Conservation (phyloP, 2,329 filamentous ascomycete genomes). For the Ceratocystis lukuohia region DNA sequence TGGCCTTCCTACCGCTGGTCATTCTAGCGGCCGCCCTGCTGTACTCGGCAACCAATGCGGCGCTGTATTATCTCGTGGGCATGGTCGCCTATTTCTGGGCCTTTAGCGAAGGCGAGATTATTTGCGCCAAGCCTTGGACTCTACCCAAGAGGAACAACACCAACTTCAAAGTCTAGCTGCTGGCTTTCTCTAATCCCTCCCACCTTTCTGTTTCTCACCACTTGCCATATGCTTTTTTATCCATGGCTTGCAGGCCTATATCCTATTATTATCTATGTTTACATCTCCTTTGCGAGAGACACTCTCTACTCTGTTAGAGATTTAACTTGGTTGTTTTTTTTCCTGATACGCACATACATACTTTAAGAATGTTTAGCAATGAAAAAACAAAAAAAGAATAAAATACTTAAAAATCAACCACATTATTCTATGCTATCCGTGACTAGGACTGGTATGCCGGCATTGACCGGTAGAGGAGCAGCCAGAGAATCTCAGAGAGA, state of each 20-base stretch:
- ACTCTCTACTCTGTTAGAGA: too few relatives aligned
- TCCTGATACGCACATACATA: too few relatives aligned
- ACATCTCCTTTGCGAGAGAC: too few relatives aligned
- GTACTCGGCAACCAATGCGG: slow-evolving; percentile 87
- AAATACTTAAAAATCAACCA: neutral
- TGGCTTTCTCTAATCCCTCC: slow-evolving; percentile 3
- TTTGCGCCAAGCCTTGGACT: slow-evolving; percentile 58
- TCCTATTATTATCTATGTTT: too few relatives aligned
- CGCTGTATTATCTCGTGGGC: slow-evolving; percentile 79
- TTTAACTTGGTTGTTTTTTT: too few relatives aligned
- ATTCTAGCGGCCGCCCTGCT: slow-evolving; percentile 62
- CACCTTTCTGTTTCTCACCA: neutral
- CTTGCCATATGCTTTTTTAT: neutral
- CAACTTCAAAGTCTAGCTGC: slow-evolving; percentile 15
- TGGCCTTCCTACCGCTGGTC: slow-evolving; percentile 69
- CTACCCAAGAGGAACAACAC: slow-evolving; percentile 41
- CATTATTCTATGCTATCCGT: neutral
- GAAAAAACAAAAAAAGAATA: slow-evolving; percentile 3
- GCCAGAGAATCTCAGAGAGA: too few relatives aligned
- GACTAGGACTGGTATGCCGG: neutral
- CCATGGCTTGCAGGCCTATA: neutral
- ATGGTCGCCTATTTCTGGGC: slow-evolving; percentile 90
- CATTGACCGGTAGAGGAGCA: too few relatives aligned
- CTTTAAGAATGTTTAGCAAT: neutral
- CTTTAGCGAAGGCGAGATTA: slow-evolving; percentile 84